Evolutionary conservation across 78 protist species (phyloP), one percentile per base, ranked within the genome.

Genomic region (Chrysochromulina tobinii): DNA sequence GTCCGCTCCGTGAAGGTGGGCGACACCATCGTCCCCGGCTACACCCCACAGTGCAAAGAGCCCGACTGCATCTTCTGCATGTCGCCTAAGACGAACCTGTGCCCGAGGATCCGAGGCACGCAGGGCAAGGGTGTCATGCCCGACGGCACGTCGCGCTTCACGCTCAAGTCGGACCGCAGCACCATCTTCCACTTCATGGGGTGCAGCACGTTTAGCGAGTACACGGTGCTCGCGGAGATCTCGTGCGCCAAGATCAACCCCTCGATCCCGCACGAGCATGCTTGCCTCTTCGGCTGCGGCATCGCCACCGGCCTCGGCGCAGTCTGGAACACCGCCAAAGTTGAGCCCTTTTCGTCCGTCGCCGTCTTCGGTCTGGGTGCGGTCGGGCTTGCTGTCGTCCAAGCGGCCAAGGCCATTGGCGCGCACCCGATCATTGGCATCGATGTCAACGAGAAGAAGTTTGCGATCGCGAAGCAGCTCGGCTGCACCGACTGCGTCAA

Each of bases 291-390:
- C 20, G 86, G 86, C 57, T 79, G 86, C 86, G 86, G 86, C 25
- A 61, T 79, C 9, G 48, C 57, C 61, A 79, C 86, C 17, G 86
- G 86, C 9, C 27, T 11, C 17, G 86, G 86, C 27, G 86, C 86
- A 5, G 61, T 79, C 51, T 23, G 57, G 57, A 79, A 79, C 64
- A 79, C 86, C 25, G 6, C 17, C 64, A 21, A 54, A 15, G 61
- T 79, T 12, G 66, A 79, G 86, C 17, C 61, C 21, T 59, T 25
- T 11, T 0, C 61, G 25, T 17, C 21, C 48, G 86, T 79, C 61
- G 86, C 64, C 14, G 61, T 79, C 18, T 79, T 54, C n/a, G 86
- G 86, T 6, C 50, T 79, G 50, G 86, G 86, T 6, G 86, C 86
- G 23, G 66, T 79, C 61, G 86, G 86, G 38, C 86, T 79, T 27